Evolutionary conservation across 495 filamentous ascomycete species (phyloP).

Genomic region (Pyronema domesticum): DNA sequence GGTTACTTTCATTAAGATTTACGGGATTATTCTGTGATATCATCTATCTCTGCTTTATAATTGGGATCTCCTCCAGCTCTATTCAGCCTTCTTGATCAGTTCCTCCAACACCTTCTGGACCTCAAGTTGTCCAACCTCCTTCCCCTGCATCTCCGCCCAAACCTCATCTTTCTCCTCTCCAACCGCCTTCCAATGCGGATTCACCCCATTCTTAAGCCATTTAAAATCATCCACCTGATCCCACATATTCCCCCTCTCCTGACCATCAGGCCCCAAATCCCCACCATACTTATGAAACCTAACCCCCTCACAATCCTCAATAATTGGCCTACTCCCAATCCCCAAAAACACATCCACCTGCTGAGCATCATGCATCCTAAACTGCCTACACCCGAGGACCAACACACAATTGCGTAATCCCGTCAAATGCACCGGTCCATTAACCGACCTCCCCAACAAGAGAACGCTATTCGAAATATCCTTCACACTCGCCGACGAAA

Average conservation of each 20-base stretch:
- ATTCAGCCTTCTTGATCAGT: background rate
- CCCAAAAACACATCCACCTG: conserved; percentile 68
- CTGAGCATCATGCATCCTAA: conserved; percentile 74
- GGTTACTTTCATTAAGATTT: no score
- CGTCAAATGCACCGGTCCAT: conserved; percentile 69
- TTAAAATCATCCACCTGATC: conserved; percentile 91
- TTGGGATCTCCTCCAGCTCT: background rate
- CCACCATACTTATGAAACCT: conserved; percentile 49
- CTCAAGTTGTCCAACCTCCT: background rate
- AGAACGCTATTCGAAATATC: conserved; percentile 50
- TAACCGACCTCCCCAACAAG: conserved; percentile 50
- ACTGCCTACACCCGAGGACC: conserved; percentile 60
- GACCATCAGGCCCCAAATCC: no score
- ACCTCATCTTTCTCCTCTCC: conserved; percentile 41
- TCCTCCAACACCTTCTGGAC: background rate
- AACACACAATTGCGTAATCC: conserved; percentile 52
- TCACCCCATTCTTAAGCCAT: conserved; percentile 73
- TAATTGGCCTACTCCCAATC: conserved; percentile 70
- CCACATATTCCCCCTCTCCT: conserved; percentile 47
- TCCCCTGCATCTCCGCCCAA: background rate
- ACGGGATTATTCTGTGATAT: no score
- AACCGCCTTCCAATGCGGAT: conserved; percentile 69
- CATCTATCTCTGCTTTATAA: no score
- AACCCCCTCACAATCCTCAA: conserved; percentile 69
- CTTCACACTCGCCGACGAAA: conserved; percentile 56